Evolutionary conservation across 192 early-diverging fungal species (phyloP).

Genomic region (Gaertneriomyces sp.): DNA sequence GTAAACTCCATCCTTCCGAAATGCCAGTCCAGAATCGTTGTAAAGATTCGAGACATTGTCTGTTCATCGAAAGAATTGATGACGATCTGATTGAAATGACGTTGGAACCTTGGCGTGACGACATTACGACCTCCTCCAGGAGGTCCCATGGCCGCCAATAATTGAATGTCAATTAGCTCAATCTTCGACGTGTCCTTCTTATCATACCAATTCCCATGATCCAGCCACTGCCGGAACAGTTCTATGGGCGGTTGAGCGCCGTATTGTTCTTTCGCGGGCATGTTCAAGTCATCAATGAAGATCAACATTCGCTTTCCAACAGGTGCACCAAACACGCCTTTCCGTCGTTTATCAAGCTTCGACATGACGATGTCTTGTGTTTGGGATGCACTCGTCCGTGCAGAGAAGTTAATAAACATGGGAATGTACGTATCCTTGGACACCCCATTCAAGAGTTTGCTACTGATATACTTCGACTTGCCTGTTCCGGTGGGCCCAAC

Average conservation of each 20-base stretch:
- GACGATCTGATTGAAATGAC: constrained; percentile 62
- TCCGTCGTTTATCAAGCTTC: constrained; percentile 59
- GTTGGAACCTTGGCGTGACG: constrained; percentile 55
- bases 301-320: constrained; percentile 51
- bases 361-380: constrained; percentile 61
- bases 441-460: constrained; percentile 50
- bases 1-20: constrained; percentile 54
- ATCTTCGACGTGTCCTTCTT: constrained; percentile 55
- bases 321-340: constrained; percentile 58
- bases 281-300: constrained; percentile 63
- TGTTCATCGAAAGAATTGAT: constrained; percentile 56
- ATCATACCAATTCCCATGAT: constrained; percentile 67
- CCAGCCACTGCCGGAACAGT: constrained; percentile 56
- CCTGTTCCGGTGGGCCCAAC: constrained; percentile 63
- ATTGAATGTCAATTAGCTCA: constrained; percentile 57
- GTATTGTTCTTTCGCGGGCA: constrained; percentile 61
- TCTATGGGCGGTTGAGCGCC: constrained; percentile 64
- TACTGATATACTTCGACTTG: constrained; percentile 60
- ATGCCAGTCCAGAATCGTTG: constrained; percentile 58
- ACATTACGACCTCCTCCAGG: constrained; percentile 63
- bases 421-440: constrained; percentile 52
- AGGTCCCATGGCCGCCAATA: constrained; percentile 59
- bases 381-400: constrained; percentile 53
- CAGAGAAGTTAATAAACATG: constrained; percentile 61
- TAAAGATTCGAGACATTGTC: constrained; percentile 57